Evolutionary conservation across 2,329 filamentous ascomycete species (phyloP), one percentile per base, ranked within the genome.

Genomic region (Dactylellina parvicollis): DNA sequence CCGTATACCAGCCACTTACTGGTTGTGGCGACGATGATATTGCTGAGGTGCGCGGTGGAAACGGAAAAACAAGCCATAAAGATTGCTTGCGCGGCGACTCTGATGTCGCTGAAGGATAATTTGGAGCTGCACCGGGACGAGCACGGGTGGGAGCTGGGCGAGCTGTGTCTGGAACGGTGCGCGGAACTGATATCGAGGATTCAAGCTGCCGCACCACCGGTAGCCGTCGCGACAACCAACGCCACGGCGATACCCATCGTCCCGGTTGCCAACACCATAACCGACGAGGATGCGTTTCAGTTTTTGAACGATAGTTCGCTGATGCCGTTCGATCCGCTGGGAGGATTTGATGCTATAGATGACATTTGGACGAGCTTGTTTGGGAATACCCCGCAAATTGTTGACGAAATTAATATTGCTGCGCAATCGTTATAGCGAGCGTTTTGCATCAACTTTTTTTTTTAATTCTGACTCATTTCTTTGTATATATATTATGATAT

Each of bases 11-110:
- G 83, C 0, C 86, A 85, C 61, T 79, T 82, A 0, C 81, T 85
- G n/a, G 81, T 83, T 0, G 82, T 83, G 1, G 83, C 85, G 0
- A 82, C 83, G 12, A 85, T 82, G 40, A 85, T 86, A 38, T 77
- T 86, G 26, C 77, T 86, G 7, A 81, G 85, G 1, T 84, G 82
- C 64, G 83, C 82, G 0, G 77, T 86, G 1, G 81, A 84, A 61
- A 81, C 81, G 2, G 82, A 82, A 61, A 81, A 80, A 8, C 69
- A 73, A 47, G 60, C 69, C 30, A 66, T 60, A 12, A 73, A 73
- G 22, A 36, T 56, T 0, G 60, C 69, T 1, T 73, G 69, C 26
- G 69, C 57, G 7, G 69, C 60, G 2, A 73, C 69, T 1, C 36
- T 73, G 20, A 66, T 59, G 34, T 73, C 60, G 14, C 26, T 73